These are phyloP conservation scores for Claviceps sorghi DNA, from an alignment of 2,329 filamentous ascomycete genomes.

Conservation along the genomic window DNA sequence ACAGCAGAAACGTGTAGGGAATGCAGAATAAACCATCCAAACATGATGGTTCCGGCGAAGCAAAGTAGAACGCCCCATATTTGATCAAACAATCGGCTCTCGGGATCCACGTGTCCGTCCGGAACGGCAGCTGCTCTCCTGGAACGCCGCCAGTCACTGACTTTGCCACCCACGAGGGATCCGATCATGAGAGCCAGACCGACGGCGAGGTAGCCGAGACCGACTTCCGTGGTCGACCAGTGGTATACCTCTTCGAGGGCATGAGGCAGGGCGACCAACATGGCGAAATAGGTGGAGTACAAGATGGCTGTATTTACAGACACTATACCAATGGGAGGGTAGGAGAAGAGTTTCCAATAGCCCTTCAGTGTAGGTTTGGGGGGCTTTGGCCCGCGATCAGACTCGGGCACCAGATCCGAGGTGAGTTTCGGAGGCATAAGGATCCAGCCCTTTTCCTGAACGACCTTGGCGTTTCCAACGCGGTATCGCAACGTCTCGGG, in stretches of 20 bases:
- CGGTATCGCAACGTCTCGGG: slow-evolving; percentile 30
- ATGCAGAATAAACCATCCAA: slow-evolving; percentile 23
- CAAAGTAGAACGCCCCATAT: slow-evolving; percentile 24
- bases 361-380: slow-evolving; percentile 15
- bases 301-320: slow-evolving; percentile 20
- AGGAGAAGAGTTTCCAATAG: slow-evolving; percentile 17
- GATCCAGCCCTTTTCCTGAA: slow-evolving; percentile 9
- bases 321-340: slow-evolving; percentile 19
- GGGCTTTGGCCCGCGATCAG: slow-evolving; percentile 13
- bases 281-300: slow-evolving; percentile 19
- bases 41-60: slow-evolving; percentile 23
- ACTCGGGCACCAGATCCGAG: slow-evolving; percentile 12
- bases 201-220: slow-evolving; percentile 21
- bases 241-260: slow-evolving; percentile 18
- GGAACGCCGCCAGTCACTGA: slow-evolving; percentile 22
- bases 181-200: slow-evolving; percentile 15
- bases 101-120: slow-evolving; percentile 16
- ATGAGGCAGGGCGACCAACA: slow-evolving; percentile 16
- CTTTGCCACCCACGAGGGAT: slow-evolving; percentile 22
- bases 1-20: slow-evolving; percentile 15
- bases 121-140: slow-evolving; percentile 6
- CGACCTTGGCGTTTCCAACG: slow-evolving; percentile 26
- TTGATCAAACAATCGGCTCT: slow-evolving; percentile 24
- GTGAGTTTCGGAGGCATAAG: slow-evolving; percentile 11
- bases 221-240: slow-evolving; percentile 19